phyloP scores from a whole-genome alignment of 2,329 filamentous ascomycete genomes.

The Colletotrichum endophyticum region DNA sequence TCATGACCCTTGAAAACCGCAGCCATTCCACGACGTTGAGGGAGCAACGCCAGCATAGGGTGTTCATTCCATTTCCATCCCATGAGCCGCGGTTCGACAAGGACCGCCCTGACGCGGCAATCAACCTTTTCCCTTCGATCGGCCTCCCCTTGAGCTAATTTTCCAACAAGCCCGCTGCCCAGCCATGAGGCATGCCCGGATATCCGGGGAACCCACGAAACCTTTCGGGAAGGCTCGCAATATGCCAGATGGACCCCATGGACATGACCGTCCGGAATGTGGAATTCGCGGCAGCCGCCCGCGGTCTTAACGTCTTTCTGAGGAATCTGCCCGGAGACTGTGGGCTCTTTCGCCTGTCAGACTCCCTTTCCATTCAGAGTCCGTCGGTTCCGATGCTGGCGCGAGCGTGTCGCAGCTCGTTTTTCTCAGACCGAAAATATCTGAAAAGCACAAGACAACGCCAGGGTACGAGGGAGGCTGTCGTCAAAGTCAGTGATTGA shows the following conservation, averaged over 20 bases:
- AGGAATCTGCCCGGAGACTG: neutral
- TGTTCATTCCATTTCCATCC: slow-evolving; percentile 19
- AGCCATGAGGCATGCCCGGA: neutral
- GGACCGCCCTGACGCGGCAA: neutral
- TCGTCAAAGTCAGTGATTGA: neutral
- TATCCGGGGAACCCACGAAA: neutral
- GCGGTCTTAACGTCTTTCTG: neutral
- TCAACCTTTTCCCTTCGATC: neutral
- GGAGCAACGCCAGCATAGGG: slow-evolving; percentile 5
- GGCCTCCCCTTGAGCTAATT: neutral
- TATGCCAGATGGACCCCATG: neutral
- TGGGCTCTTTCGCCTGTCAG: neutral
- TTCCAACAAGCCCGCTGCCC: neutral
- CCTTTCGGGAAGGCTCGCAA: neutral
- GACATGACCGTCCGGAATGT: slow-evolving; percentile 9
- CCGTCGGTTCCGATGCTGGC: neutral
- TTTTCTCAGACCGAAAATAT: neutral
- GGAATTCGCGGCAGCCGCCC: neutral
- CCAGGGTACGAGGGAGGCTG: neutral
- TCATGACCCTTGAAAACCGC: slow-evolving; percentile 8
- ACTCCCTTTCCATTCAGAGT: neutral
- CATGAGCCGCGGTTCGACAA: neutral
- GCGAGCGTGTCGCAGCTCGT: neutral
- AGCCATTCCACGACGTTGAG: slow-evolving; percentile 7
- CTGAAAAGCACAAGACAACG: neutral